Conservation (phyloP, 805 yeast genomes). For the Metschnikowia continentalis region DNA sequence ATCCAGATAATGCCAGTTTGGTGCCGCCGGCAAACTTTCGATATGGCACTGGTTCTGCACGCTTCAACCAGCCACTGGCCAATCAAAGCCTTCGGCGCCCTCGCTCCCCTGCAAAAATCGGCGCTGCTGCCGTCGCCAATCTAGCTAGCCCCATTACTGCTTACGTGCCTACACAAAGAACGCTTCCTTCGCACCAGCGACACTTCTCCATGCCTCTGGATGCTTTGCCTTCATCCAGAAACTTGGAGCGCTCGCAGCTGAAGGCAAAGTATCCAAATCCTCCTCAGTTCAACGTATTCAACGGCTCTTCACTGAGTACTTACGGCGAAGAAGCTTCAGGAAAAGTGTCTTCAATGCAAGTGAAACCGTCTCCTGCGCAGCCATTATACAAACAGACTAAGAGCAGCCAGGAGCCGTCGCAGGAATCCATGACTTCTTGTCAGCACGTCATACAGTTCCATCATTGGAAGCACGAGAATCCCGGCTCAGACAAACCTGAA, state of each 20-base stretch:
- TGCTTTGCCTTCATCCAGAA: neutral
- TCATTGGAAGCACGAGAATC: constrained; percentile 50
- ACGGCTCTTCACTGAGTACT: neutral
- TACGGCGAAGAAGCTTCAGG: constrained; percentile 14
- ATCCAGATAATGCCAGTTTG: constrained; percentile 25
- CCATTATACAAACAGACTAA: constrained; percentile 33
- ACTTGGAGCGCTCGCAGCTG: constrained; percentile 3
- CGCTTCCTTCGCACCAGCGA: constrained; percentile 32
- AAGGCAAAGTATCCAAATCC: neutral
- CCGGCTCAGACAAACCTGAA: constrained; percentile 13
- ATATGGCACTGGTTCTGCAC: constrained; percentile 29
- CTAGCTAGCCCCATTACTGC: constrained; percentile 36
- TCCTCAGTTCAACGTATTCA: neutral
- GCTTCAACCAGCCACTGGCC: constrained; percentile 10
- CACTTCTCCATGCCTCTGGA: constrained; percentile 43
- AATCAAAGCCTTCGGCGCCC: constrained; percentile 34
- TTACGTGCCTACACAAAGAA: constrained; percentile 22
- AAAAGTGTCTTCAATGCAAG: constrained; percentile 35
- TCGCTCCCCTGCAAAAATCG: constrained; percentile 65
- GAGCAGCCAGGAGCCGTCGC: constrained; percentile 32
- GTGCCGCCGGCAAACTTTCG: constrained; percentile 33
- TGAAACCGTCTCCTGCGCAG: constrained; percentile 40
- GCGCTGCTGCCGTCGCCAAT: constrained; percentile 66
- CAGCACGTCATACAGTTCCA: constrained; percentile 54
- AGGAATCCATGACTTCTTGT: constrained; percentile 43